These are phyloP conservation scores for Xylaria multiplex DNA, from an alignment of 2,329 filamentous ascomycete genomes.

Conservation along the genomic window DNA sequence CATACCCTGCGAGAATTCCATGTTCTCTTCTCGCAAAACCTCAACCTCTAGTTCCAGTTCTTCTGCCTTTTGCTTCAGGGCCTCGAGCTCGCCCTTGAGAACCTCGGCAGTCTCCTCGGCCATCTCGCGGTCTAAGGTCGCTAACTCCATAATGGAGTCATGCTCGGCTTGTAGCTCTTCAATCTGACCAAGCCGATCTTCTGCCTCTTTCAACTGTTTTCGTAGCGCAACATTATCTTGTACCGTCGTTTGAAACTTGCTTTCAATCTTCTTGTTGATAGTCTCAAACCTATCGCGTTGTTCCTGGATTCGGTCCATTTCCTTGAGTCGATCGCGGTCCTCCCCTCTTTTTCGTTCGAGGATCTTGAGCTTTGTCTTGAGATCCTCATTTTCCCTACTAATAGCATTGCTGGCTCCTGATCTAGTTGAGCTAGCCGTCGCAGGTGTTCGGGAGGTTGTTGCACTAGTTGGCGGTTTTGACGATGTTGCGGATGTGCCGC, in stretches of 20 bases:
- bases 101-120: slow-evolving; percentile 91
- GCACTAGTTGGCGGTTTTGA: slow-evolving; percentile 45
- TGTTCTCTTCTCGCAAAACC: slow-evolving; percentile 86
- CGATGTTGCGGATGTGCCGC: slow-evolving; percentile 48
- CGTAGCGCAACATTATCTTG: slow-evolving; percentile 81
- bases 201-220: slow-evolving; percentile 79
- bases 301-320: slow-evolving; percentile 77
- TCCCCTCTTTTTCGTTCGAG: slow-evolving; percentile 88
- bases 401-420: slow-evolving; percentile 61
- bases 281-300: slow-evolving; percentile 82
- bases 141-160: slow-evolving; percentile 85
- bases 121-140: slow-evolving; percentile 92
- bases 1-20: slow-evolving; percentile 84
- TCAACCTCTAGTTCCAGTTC: slow-evolving; percentile 90
- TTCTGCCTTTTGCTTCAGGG: slow-evolving; percentile 78
- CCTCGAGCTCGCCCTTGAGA: slow-evolving; percentile 81
- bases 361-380: slow-evolving; percentile 86
- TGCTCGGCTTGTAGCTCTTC: slow-evolving; percentile 83
- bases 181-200: slow-evolving; percentile 73
- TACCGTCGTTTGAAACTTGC: slow-evolving; percentile 86
- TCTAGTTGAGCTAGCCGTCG: slow-evolving; percentile 48
- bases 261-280: slow-evolving; percentile 90
- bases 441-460: slow-evolving; percentile 42
- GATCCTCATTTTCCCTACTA: slow-evolving; percentile 80
- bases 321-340: slow-evolving; percentile 85